Percentiles rank a stretch among this genome's conserved stretches.
Conservation (phyloP, 352 stramenopile species). For the Ophiocytium majus region DNA sequence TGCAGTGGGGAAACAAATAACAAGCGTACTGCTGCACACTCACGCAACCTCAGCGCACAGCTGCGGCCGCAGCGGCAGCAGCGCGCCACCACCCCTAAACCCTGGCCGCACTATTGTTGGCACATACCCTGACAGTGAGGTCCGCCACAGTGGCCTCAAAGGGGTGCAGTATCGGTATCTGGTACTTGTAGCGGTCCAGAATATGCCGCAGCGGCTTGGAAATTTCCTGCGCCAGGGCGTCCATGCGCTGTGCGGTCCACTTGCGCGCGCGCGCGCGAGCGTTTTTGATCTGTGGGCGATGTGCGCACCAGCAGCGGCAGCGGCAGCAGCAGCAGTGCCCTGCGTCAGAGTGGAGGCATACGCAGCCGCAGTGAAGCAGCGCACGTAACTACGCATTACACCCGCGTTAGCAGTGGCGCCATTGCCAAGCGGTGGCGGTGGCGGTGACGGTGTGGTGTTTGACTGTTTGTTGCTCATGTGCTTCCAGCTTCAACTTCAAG, state of each 20-base stretch:
- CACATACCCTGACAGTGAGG: slow-evolving; percentile 53
- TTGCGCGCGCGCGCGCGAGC: slow-evolving; percentile 52
- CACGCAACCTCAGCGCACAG: too few species aligned
- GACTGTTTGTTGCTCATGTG: too few species aligned
- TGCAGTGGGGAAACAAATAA: too few species aligned
- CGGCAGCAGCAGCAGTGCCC: too few species aligned
- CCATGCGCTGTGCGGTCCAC: slow-evolving; percentile 52
- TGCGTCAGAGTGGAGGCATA: background rate
- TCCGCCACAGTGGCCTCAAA: slow-evolving; percentile 59
- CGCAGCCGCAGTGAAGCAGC: background rate
- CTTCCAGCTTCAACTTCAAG: too few species aligned
- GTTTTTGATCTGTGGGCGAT: slow-evolving; percentile 57
- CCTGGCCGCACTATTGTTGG: slow-evolving; percentile 23
- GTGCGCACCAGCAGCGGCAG: background rate
- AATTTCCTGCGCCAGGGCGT: slow-evolving; percentile 54
- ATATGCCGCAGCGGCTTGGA: slow-evolving; percentile 56
- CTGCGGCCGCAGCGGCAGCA: too few species aligned
- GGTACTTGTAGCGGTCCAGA: slow-evolving; percentile 54
- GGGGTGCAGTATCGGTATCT: slow-evolving; percentile 56
- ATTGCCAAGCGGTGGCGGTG: too few species aligned
- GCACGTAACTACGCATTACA: slow-evolving; percentile 12
- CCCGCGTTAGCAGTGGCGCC: background rate
- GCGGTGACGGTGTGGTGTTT: too few species aligned
- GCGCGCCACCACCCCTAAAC: slow-evolving; percentile 26
- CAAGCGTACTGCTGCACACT: too few species aligned